Conservation (phyloP, 2,329 filamentous ascomycete species). For the Pseudogymnoascus sp. region DNA sequence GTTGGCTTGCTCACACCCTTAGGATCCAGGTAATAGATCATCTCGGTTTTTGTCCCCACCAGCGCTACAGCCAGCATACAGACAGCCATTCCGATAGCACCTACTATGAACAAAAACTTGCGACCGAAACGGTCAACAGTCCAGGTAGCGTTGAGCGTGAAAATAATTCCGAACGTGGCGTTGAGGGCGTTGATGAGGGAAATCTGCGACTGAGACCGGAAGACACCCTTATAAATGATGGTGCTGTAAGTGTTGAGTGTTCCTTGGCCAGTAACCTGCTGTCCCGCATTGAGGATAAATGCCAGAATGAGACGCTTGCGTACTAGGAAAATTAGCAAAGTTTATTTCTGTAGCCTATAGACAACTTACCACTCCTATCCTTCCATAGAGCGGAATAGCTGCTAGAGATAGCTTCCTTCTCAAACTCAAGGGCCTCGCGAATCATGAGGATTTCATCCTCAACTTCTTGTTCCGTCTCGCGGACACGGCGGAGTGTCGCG, state of each 20-base stretch:
- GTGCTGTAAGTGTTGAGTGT: conserved; percentile 65
- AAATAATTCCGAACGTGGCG: conserved; percentile 62
- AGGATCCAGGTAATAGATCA: background rate
- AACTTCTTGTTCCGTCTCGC: conserved; percentile 55
- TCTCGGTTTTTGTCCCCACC: conserved; percentile 45
- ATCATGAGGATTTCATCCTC: conserved; percentile 58
- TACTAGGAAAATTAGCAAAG: too few relatives aligned
- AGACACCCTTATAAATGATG: conserved; percentile 66
- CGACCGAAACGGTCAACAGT: conserved; percentile 63
- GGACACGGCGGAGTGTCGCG: conserved; percentile 47
- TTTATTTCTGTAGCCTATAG: too few relatives aligned
- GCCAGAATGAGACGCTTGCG: conserved; percentile 58
- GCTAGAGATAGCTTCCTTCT: conserved; percentile 57
- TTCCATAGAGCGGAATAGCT: conserved; percentile 60
- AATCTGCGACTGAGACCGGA: conserved; percentile 48
- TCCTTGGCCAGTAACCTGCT: conserved; percentile 65
- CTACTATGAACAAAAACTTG: conserved; percentile 60
- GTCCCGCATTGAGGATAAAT: conserved; percentile 59
- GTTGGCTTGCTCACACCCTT: conserved; percentile 30
- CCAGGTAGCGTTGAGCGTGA: conserved; percentile 66
- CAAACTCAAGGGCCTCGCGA: conserved; percentile 60
- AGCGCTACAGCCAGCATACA: conserved; percentile 61
- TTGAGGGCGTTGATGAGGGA: conserved; percentile 68
- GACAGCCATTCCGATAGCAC: conserved; percentile 57
- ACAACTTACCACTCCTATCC: conserved; percentile 40